Conservation (phyloP, 345 rosid species). For the Conringia planisiliqua region DNA sequence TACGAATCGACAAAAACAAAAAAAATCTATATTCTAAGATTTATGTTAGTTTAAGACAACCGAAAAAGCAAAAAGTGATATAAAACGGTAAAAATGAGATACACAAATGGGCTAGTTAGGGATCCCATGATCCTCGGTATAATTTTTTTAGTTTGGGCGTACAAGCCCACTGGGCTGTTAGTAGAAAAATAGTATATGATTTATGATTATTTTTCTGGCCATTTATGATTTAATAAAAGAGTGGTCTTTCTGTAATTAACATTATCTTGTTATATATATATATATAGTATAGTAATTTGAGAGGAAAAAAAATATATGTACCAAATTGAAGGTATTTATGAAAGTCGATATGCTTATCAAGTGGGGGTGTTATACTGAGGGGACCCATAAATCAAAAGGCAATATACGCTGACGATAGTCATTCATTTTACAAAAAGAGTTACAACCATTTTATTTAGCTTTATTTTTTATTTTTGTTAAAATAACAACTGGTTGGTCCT, state of each 20-base stretch:
- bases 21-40: neutral
- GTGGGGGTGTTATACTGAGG: conserved; percentile 20
- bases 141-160: neutral
- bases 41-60: neutral
- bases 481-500: conserved; percentile 25
- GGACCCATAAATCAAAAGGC: conserved; percentile 23
- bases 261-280: neutral
- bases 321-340: conserved; percentile 4
- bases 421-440: conserved; percentile 12
- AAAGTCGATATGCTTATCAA: conserved; percentile 27
- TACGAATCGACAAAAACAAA: neutral
- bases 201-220: neutral
- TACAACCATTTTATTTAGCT: conserved; percentile 2
- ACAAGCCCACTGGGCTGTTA: conserved; percentile 5
- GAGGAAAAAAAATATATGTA: neutral
- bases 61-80: neutral
- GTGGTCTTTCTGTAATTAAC: neutral
- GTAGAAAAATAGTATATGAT: neutral
- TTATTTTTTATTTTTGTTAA: neutral
- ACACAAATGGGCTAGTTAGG: neutral
- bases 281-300: neutral
- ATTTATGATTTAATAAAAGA: neutral
- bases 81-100: neutral
- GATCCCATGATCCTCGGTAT: neutral
- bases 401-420: conserved; percentile 28